A percentile compares a stretch with the other conserved stretches of the same genome.
These are phyloP conservation scores for Sambucus nigra DNA, from an alignment of 129 eudicot genomes.

Conservation along the genomic window DNA sequence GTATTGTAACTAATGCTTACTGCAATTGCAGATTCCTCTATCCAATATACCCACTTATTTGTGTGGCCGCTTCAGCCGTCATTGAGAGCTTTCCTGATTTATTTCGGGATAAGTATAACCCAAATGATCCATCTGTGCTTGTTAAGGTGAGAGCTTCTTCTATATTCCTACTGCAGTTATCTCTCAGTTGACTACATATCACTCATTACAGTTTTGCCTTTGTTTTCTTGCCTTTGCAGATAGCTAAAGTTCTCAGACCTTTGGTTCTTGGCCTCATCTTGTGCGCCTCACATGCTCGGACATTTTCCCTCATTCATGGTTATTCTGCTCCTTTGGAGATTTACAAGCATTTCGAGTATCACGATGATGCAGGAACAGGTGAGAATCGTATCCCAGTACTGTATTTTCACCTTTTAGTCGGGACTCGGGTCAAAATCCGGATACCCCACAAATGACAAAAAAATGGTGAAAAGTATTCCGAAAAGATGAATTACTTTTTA, in stretches of 20 bases:
- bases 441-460: too few species aligned
- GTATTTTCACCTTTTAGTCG: too few species aligned
- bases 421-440: too few species aligned
- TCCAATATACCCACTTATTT: slow-evolving; percentile 93
- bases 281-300: slow-evolving; percentile 79
- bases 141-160: slow-evolving; percentile 30
- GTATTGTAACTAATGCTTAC: not conserved
- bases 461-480: not conserved
- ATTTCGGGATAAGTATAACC: slow-evolving; percentile 56
- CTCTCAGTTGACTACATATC: not conserved
- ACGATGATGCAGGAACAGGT: slow-evolving; percentile 80
- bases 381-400: not conserved
- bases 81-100: slow-evolving; percentile 84
- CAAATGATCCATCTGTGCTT: slow-evolving; percentile 39
- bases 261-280: slow-evolving; percentile 64
- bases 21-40: slow-evolving; percentile 81
- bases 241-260: slow-evolving; percentile 63
- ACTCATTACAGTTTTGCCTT: slow-evolving; percentile 8
- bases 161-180: not conserved
- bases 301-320: slow-evolving; percentile 86
- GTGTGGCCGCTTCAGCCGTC: slow-evolving; percentile 94
- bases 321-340: slow-evolving; percentile 89
- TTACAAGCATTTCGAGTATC: slow-evolving; percentile 91
- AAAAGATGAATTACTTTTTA: too few species aligned
- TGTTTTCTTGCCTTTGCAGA: slow-evolving; percentile 34